Percentiles rank a stretch among this genome's conserved stretches.
Conservation (phyloP, 345 rosid genomes). For the Lepidium sativum region DNA sequence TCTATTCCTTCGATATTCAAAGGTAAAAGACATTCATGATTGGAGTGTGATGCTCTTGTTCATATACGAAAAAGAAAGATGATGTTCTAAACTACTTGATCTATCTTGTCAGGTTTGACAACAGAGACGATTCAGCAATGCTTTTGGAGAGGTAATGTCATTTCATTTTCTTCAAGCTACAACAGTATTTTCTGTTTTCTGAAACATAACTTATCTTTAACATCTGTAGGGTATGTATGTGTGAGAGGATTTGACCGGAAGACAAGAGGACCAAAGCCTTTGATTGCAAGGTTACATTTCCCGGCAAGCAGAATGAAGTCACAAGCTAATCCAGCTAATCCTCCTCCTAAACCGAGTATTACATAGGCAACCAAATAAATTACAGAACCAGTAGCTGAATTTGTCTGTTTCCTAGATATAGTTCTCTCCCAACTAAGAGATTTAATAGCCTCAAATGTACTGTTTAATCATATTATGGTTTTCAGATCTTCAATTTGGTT, state of each 20-base stretch:
- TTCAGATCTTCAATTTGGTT: not conserved
- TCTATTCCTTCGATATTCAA: constrained; percentile 84
- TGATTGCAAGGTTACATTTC: constrained; percentile 75
- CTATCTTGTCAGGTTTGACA: constrained; percentile 48
- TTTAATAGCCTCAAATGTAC: not conserved
- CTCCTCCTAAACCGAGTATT: not conserved
- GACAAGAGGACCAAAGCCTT: constrained; percentile 65
- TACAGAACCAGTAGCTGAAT: not conserved
- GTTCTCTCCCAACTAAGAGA: not conserved
- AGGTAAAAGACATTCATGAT: constrained; percentile 36
- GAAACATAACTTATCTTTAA: not conserved
- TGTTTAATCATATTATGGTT: not conserved
- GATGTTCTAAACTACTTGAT: not conserved
- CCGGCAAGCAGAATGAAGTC: constrained; percentile 59
- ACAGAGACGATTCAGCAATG: constrained; percentile 79
- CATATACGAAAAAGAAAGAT: not conserved
- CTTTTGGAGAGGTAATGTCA: constrained; percentile 81
- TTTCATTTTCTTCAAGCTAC: not conserved
- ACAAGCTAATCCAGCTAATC: constrained; percentile 1
- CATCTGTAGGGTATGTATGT: constrained; percentile 74
- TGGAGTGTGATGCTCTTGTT: not conserved
- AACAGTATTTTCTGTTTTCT: not conserved
- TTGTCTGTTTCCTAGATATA: not conserved
- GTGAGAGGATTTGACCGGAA: constrained; percentile 79
- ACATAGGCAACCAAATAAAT: not conserved